phyloP scores from a whole-genome alignment of 495 filamentous ascomycete genomes.

The Annulohypoxylon stygium region DNA sequence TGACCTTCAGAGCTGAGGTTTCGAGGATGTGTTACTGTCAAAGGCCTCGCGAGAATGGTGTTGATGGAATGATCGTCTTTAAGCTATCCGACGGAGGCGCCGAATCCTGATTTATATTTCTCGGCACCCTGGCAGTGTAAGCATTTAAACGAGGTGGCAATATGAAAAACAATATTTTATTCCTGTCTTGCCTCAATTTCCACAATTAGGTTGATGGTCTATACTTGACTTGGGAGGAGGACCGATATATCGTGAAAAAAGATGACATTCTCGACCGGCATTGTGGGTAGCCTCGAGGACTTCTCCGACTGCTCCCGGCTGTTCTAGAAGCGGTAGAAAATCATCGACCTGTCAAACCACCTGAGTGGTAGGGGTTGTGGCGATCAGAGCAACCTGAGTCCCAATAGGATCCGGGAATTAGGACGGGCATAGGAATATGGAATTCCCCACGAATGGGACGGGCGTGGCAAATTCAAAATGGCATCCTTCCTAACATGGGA shows the following conservation, averaged over 20 bases:
- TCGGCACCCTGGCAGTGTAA: background rate
- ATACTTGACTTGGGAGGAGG: background rate
- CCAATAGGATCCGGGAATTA: constrained; percentile 33
- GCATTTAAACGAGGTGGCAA: background rate
- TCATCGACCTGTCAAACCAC: background rate
- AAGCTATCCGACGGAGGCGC: background rate
- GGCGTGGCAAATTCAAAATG: constrained; percentile 36
- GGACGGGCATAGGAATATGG: constrained; percentile 19
- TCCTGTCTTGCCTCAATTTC: background rate
- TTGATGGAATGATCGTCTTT: background rate
- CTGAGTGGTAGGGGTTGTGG: constrained; percentile 14
- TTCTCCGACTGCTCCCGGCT: constrained; percentile 16
- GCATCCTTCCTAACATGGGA: constrained; percentile 36
- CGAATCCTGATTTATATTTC: background rate
- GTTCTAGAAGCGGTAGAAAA: constrained; percentile 35
- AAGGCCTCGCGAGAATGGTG: background rate
- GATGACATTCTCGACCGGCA: background rate
- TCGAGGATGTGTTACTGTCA: background rate
- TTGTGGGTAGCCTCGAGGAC: background rate
- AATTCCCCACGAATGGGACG: constrained; percentile 31
- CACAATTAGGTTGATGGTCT: background rate
- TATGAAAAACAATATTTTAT: background rate
- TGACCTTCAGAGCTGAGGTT: background rate
- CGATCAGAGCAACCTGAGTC: background rate
- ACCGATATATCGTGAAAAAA: background rate